Evolutionary conservation across 768 basidiomycete genomes (phyloP), one percentile per base, ranked within the genome.

Genomic region (Lactarius indigo): DNA sequence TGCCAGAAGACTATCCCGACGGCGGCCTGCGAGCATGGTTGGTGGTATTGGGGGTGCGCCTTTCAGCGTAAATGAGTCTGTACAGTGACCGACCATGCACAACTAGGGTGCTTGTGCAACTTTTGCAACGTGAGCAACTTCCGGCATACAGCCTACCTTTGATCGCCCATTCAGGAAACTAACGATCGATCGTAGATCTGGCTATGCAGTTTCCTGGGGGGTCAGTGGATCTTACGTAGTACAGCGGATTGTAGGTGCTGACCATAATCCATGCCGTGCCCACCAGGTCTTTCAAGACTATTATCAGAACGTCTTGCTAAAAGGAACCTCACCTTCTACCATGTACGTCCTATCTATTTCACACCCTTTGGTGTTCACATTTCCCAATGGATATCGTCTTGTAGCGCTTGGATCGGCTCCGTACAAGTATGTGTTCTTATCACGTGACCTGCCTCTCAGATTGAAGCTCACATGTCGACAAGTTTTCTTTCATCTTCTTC

Each of bases 391-490:
- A 52, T 41, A 18, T 31, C 10, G 28, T 68, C 39, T 70, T 41
- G 28, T 66, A 91, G 90, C 55, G 84, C 90, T 52, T 92, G 90
- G 90, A 92, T 92, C 39, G 90, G 91, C 6, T 92, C 90, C 1
- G 77, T 87, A 28, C 90, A 91, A 78, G 89, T 86, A 56, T 3
- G 71, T 66, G 26, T 66, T 35, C 15, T 8, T 30, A 9, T 57
- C 23, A 39, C 13, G 31, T 23, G 8, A 66, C 52, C 15, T 7
- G 31, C 31, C 5, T 8, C 23, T 12, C 5, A 58, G 47, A 15
- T 54, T 26, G 59, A 39, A 28, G 37, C 58, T 23, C 33, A 52
- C n/a, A 12, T 57, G 30, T 31, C 23, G n/a, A 39, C 8, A 70
- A 90, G 87, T 88, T 87, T 70, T 79, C 87, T 15, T 79, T 89